Conservation (phyloP, 805 yeast genomes). For the Saturnispora gosingensis region DNA sequence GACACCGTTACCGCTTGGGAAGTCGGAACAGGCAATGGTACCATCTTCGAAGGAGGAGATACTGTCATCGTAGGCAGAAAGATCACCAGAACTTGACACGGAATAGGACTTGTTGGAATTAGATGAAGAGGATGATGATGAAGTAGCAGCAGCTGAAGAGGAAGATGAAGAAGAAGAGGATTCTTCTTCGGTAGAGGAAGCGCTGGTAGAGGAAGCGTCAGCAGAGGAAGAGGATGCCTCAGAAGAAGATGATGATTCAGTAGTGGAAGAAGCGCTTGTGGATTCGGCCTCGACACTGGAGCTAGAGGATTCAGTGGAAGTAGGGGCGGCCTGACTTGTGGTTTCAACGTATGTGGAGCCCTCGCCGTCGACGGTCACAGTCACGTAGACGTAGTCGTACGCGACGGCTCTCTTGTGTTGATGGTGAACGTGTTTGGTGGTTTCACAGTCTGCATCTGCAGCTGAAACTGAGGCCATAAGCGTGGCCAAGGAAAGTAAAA, state of each 20-base stretch:
- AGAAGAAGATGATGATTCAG: conserved; percentile 16
- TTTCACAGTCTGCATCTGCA: conserved; percentile 29
- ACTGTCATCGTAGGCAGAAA: neutral
- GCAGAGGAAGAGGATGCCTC: conserved; percentile 26
- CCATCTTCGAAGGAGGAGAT: conserved; percentile 57
- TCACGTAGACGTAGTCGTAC: conserved; percentile 38
- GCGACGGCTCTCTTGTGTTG: conserved; percentile 52
- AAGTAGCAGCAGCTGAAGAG: conserved; percentile 18
- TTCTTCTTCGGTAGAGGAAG: conserved; percentile 15
- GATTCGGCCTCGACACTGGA: conserved; percentile 19
- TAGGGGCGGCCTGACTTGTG: conserved; percentile 14
- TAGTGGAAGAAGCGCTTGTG: conserved; percentile 6
- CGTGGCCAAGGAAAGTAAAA: conserved; percentile 21
- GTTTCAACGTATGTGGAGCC: conserved; percentile 33
- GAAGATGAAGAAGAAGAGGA: conserved; percentile 7
- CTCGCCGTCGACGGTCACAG: conserved; percentile 42
- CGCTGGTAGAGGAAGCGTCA: conserved; percentile 13
- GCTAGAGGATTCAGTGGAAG: conserved; percentile 24
- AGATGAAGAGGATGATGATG: conserved; percentile 28
- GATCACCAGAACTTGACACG: conserved; percentile 46
- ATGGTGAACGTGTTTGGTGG: conserved; percentile 49
- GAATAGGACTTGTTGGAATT: conserved; percentile 38
- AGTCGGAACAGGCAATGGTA: conserved; percentile 49
- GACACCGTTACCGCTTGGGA: conserved; percentile 83
- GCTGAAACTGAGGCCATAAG: conserved; percentile 20